Conservation (phyloP, 2,329 filamentous ascomycete genomes). For the Colletotrichum sp. region DNA sequence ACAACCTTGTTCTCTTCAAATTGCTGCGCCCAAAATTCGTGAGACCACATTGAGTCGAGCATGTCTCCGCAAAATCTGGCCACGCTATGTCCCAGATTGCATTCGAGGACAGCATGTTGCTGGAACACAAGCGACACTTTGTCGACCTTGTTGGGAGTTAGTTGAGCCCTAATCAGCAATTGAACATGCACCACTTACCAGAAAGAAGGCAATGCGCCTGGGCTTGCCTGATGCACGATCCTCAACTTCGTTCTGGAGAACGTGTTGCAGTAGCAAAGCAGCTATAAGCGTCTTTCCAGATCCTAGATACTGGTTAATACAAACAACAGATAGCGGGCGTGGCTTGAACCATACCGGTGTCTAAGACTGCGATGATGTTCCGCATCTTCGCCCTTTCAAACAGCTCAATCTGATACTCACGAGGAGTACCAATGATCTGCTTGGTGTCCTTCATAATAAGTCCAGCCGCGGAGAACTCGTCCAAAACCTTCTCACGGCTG, state of each 20-base stretch:
- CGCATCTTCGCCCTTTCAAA: slow-evolving; percentile 84
- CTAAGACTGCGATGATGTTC: slow-evolving; percentile 92
- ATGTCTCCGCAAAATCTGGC: slow-evolving; percentile 72
- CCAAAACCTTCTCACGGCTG: slow-evolving; percentile 29
- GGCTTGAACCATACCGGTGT: slow-evolving; percentile 69
- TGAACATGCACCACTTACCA: slow-evolving; percentile 53
- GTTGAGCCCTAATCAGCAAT: background rate
- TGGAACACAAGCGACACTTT: slow-evolving; percentile 91
- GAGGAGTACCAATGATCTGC: slow-evolving; percentile 74
- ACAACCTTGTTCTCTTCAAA: slow-evolving; percentile 76
- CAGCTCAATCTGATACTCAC: slow-evolving; percentile 91
- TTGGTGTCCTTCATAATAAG: slow-evolving; percentile 41
- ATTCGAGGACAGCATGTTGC: slow-evolving; percentile 80
- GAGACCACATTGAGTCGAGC: slow-evolving; percentile 43
- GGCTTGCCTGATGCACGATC: slow-evolving; percentile 64
- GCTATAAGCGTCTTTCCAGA: slow-evolving; percentile 98
- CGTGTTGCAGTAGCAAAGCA: slow-evolving; percentile 79
- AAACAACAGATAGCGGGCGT: background rate
- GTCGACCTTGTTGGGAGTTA: slow-evolving; percentile 61
- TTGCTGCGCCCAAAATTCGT: slow-evolving; percentile 56
- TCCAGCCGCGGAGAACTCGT: slow-evolving; percentile 34
- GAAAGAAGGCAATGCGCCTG: slow-evolving; percentile 79
- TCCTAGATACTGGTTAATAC: slow-evolving; percentile 52
- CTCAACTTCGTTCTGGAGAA: slow-evolving; percentile 79
- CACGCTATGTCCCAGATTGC: slow-evolving; percentile 80